Evolutionary conservation across 305 asterid genomes (phyloP).

Genomic region (Withania somnifera): DNA sequence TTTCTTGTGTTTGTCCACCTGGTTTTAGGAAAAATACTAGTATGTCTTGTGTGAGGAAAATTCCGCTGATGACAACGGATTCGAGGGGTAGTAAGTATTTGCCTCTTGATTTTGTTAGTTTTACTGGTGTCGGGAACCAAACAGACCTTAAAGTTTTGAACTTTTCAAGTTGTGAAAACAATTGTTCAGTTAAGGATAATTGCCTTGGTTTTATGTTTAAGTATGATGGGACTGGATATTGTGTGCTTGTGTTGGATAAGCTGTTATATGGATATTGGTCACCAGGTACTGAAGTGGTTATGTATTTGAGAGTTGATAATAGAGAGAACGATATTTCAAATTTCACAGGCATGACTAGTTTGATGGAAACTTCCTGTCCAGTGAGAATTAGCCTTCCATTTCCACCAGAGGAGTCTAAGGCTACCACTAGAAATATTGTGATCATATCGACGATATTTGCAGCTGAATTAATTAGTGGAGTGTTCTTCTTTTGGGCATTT

Average conservation of each 20-base stretch:
- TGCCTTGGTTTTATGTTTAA: conserved; percentile 63
- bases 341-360: conserved; percentile 48
- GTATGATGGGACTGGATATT: conserved; percentile 50
- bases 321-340: conserved; percentile 32
- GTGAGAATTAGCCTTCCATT: conserved; percentile 56
- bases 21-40: conserved; percentile 28
- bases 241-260: conserved; percentile 43
- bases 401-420: conserved; percentile 48
- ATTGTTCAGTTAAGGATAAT: conserved; percentile 20
- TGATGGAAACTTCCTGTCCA: conserved; percentile 62
- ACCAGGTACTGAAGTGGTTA: conserved; percentile 33
- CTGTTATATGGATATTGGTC: conserved; percentile 63
- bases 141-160: conserved; percentile 22
- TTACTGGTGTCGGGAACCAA: conserved; percentile 48
- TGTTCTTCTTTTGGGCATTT: conserved; percentile 66
- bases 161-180: conserved; percentile 33
- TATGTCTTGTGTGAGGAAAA: conserved; percentile 36
- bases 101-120: conserved; percentile 56
- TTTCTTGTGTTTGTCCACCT: conserved; percentile 72
- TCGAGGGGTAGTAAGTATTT: conserved; percentile 33
- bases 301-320: conserved; percentile 55
- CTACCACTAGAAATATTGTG: conserved; percentile 48
- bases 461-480: conserved; percentile 74
- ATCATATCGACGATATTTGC: conserved; percentile 48
- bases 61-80: conserved; percentile 14